Evolutionary conservation across 331 rosid species (phyloP).

Genomic region (Cydonia oblonga): DNA sequence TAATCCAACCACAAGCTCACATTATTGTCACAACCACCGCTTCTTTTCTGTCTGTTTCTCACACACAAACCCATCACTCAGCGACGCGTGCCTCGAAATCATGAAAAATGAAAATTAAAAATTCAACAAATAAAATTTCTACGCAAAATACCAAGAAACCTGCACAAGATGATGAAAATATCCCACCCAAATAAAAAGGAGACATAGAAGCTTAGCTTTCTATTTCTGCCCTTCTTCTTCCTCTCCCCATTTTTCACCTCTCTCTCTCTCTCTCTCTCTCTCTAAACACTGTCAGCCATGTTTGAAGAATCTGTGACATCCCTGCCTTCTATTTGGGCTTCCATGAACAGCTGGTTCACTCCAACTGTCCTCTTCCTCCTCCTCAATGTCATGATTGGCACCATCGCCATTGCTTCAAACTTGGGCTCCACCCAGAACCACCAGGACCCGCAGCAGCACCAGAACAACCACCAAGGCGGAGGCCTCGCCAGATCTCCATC

Average conservation of each 20-base stretch:
- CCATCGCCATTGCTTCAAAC: conserved; percentile 62
- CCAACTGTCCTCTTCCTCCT: conserved; percentile 71
- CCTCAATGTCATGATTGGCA: conserved; percentile 70
- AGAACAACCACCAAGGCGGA: conserved; percentile 14
- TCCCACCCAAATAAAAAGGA: neutral
- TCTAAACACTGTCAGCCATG: conserved; percentile 30
- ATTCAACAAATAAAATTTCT: neutral
- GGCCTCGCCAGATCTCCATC: conserved; percentile 65
- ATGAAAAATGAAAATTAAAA: neutral
- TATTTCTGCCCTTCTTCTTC: neutral
- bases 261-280: neutral
- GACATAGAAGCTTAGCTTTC: neutral
- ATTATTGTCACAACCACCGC: neutral
- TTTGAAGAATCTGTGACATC: conserved; percentile 46
- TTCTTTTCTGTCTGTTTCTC: conserved; percentile 16
- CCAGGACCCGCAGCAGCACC: conserved; percentile 10
- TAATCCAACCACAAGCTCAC: neutral
- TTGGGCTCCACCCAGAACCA: conserved; percentile 14
- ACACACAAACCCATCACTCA: conserved; percentile 10
- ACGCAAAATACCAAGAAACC: neutral
- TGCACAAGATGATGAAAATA: neutral
- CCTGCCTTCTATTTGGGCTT: conserved; percentile 53
- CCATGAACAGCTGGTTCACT: conserved; percentile 71
- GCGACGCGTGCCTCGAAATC: conserved; percentile 29
- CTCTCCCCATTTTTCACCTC: too few species aligned